Evolutionary conservation across 2,329 filamentous ascomycete genomes (phyloP).

Genomic region (Whalleya microplaca): DNA sequence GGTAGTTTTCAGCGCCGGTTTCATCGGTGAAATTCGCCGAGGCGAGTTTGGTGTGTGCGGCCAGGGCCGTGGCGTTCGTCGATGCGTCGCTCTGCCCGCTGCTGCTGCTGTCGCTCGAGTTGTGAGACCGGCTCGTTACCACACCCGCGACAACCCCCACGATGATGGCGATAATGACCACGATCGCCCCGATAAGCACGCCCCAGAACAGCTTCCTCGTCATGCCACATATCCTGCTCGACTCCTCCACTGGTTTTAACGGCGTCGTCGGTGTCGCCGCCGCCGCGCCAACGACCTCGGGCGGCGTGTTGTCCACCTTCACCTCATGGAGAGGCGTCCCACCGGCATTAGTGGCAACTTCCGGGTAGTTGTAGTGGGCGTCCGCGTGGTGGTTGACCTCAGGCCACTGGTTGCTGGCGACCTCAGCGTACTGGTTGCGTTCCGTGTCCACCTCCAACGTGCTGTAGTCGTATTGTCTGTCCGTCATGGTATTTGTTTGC

Average conservation of each 20-base stretch:
- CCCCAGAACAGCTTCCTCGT: constrained; percentile 19
- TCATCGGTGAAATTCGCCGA: constrained; percentile 35
- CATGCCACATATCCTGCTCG: constrained; percentile 24
- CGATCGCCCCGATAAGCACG: constrained; percentile 11
- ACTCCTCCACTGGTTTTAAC: constrained; percentile 1
- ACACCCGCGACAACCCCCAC: constrained; percentile 24
- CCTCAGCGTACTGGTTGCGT: constrained; percentile 16
- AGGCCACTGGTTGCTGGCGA: constrained; percentile 31
- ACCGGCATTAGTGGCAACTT: constrained; percentile 6
- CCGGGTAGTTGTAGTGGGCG: constrained; percentile 15
- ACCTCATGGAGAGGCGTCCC: constrained; percentile 1
- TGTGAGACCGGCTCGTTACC: background rate
- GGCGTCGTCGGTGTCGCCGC: constrained; percentile 4
- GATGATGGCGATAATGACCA: constrained; percentile 14
- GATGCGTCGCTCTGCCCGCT: background rate
- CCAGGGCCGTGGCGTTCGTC: constrained; percentile 7
- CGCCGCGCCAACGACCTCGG: constrained; percentile 3
- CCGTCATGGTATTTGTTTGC: constrained; percentile 4
- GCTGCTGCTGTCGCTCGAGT: background rate
- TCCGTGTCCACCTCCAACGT: constrained; percentile 25
- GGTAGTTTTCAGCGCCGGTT: constrained; percentile 30
- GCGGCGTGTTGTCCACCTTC: constrained; percentile 16
- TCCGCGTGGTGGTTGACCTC: constrained; percentile 40
- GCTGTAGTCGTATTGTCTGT: constrained; percentile 23
- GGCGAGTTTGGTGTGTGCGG: constrained; percentile 28